Conservation (phyloP, 805 yeast genomes). For the Metschnikowia arizonensis region DNA sequence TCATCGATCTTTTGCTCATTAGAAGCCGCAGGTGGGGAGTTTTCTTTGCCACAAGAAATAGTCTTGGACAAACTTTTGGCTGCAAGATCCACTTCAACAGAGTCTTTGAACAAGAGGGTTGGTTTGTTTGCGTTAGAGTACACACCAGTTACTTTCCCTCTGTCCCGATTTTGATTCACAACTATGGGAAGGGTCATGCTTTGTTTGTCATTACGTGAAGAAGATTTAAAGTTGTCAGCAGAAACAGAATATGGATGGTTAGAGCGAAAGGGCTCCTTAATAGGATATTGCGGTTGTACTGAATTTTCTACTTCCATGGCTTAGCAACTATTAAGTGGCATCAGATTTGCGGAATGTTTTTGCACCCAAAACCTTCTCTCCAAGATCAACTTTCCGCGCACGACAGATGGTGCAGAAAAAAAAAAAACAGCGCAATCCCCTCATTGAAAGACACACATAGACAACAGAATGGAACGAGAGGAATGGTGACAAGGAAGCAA, state of each 20-base stretch:
- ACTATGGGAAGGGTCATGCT: conserved; percentile 3
- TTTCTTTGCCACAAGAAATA: background rate
- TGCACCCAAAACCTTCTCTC: conserved; percentile 4
- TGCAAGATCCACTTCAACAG: background rate
- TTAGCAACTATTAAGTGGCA: conserved; percentile 1
- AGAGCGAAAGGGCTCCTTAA: background rate
- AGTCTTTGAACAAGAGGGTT: background rate
- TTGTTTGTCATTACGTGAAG: background rate
- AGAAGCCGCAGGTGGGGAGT: background rate
- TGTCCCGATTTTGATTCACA: conserved; percentile 1
- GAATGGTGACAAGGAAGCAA: too few relatives aligned
- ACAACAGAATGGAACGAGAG: too few relatives aligned
- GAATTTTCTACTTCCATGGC: background rate
- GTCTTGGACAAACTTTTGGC: background rate
- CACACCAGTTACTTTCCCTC: background rate
- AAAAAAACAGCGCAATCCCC: background rate
- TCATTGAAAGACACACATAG: too few relatives aligned
- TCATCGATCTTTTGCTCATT: background rate
- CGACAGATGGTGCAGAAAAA: background rate
- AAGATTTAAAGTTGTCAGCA: background rate
- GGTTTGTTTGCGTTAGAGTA: background rate
- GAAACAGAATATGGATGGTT: background rate
- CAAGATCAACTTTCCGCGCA: conserved; percentile 1
- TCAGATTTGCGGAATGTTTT: background rate
- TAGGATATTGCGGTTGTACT: background rate